A percentile compares a stretch with the other conserved stretches of the same genome.
These are phyloP conservation scores for Sinapis alba DNA, from an alignment of 441 rosid species.

Conservation along the genomic window DNA sequence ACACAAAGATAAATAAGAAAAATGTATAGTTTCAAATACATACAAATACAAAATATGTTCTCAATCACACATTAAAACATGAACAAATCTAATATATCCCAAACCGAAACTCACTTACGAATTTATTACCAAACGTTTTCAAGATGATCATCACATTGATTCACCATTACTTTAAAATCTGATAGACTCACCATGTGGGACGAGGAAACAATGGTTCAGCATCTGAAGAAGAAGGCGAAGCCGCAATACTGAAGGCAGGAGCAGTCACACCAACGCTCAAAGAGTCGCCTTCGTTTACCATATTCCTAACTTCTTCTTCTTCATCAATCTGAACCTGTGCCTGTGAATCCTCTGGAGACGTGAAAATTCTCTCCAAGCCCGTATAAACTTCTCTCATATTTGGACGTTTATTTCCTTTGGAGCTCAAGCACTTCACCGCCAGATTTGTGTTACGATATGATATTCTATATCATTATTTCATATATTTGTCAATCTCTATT, in stretches of 20 bases:
- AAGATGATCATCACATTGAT: not conserved
- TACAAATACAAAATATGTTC: too few species aligned
- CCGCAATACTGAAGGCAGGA: constrained; percentile 6
- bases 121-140: too few species aligned
- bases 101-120: too few species aligned
- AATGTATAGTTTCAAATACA: too few species aligned
- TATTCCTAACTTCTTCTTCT: constrained; percentile 16
- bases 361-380: constrained; percentile 27
- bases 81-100: too few species aligned
- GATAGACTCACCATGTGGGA: constrained; percentile 15
- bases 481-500: too few species aligned
- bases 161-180: not conserved
- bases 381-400: constrained; percentile 42
- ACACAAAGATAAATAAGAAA: too few species aligned
- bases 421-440: constrained; percentile 41
- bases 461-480: too few species aligned
- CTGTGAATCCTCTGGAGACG: not conserved
- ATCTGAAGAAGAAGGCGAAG: constrained; percentile 19
- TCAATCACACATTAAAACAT: too few species aligned
- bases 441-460: not conserved
- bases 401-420: constrained; percentile 41
- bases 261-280: constrained; percentile 14
- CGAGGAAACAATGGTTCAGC: constrained; percentile 26
- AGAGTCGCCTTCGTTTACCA: not conserved
- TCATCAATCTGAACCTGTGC: constrained; percentile 1